Percentiles rank a stretch among this genome's conserved stretches.
Evolutionary conservation across 345 rosid species (phyloP).

Genomic region (Populus pruinosa): DNA sequence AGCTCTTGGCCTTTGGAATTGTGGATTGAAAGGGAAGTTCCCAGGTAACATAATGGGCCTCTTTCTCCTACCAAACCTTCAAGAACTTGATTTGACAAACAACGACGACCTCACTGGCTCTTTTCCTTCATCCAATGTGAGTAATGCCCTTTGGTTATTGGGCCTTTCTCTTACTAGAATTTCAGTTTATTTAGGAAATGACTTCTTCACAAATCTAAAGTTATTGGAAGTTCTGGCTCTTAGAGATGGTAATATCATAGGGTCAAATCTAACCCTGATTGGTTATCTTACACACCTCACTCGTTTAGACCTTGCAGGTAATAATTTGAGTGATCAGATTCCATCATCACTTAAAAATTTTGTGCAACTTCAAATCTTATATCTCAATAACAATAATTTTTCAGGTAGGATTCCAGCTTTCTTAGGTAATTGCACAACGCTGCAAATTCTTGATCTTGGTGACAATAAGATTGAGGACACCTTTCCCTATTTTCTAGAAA

Average conservation of each 20-base stretch:
- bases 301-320: too few relatives aligned
- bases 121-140: neutral
- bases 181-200: neutral
- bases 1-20: neutral
- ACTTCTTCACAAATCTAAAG: neutral
- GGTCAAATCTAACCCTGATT: too few relatives aligned
- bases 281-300: too few relatives aligned
- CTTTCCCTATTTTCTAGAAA: too few relatives aligned
- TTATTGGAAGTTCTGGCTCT: neutral
- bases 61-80: neutral
- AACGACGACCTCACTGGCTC: neutral
- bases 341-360: neutral
- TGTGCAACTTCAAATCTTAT: neutral
- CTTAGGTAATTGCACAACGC: neutral
- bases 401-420: neutral
- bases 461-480: too few relatives aligned
- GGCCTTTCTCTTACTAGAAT: neutral
- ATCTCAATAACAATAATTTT: neutral
- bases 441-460: too few relatives aligned
- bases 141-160: neutral
- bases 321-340: too few relatives aligned
- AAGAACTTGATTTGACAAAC: neutral
- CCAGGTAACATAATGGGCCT: neutral
- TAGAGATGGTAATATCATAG: neutral
- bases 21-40: conserved; percentile 5